Evolutionary conservation across 805 yeast species (phyloP).

Genomic region (Yamadazyma tumulicola): DNA sequence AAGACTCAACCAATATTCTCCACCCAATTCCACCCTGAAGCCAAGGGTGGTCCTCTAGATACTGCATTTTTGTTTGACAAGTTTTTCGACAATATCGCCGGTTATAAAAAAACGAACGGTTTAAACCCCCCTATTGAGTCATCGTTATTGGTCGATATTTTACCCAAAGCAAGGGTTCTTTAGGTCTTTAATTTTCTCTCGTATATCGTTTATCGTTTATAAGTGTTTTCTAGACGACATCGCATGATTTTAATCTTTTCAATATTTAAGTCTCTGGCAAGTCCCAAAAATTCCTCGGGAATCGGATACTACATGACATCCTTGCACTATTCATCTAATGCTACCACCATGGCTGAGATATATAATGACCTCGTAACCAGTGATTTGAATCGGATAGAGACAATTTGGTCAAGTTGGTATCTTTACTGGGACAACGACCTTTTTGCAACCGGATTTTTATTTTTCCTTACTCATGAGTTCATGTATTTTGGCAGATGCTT

Average conservation of each 20-base stretch:
- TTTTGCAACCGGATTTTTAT: conserved; percentile 85
- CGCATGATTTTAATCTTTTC: too few species aligned
- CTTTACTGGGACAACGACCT: conserved; percentile 80
- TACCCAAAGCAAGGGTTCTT: conserved; percentile 62
- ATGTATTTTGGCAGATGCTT: conserved; percentile 89
- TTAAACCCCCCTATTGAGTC: conserved; percentile 43
- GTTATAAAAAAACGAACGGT: conserved; percentile 41
- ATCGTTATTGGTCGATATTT: conserved; percentile 55
- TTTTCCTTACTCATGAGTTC: conserved; percentile 79
- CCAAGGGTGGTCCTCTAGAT: conserved; percentile 98
- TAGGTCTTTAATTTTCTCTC: too few species aligned
- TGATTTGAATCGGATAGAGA: conserved; percentile 43
- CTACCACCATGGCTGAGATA: conserved; percentile 3
- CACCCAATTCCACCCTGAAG: conserved; percentile 98
- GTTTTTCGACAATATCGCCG: conserved; percentile 67
- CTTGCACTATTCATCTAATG: conserved; percentile 10
- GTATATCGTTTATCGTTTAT: too few species aligned
- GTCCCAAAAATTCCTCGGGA: too few species aligned
- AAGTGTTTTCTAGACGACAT: too few species aligned
- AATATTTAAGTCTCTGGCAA: too few species aligned
- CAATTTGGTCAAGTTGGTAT: conserved; percentile 87
- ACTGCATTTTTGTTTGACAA: conserved; percentile 88
- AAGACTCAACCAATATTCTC: conserved; percentile 84
- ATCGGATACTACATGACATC: too few species aligned
- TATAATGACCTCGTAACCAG: conserved; percentile 7